Evolutionary conservation across 208 protist species (phyloP).

Genomic region (Wallacemonas collosoma): DNA sequence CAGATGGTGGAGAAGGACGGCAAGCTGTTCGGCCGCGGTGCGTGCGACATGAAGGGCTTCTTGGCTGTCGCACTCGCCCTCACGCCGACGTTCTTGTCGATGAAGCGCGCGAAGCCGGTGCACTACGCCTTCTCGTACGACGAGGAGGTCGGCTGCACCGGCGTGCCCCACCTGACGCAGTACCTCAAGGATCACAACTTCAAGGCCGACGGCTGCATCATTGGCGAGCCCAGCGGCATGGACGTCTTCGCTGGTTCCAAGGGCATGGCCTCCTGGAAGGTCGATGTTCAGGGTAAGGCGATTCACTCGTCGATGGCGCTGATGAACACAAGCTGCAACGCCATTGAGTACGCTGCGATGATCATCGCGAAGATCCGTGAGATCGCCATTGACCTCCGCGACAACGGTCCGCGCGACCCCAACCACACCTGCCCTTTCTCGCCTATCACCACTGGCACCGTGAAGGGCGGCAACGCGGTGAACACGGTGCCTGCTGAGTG

Average conservation of each 20-base stretch:
- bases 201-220: constrained; percentile 48
- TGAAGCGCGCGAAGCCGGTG: constrained; percentile 39
- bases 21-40: constrained; percentile 51
- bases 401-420: constrained; percentile 20
- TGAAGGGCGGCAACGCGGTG: constrained; percentile 43
- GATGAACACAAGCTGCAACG: constrained; percentile 43
- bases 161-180: constrained; percentile 22
- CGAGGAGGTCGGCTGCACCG: constrained; percentile 38
- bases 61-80: constrained; percentile 37
- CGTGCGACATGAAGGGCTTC: constrained; percentile 55
- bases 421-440: constrained; percentile 32
- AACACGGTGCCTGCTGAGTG: constrained; percentile 66
- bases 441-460: constrained; percentile 28
- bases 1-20: constrained; percentile 35
- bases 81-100: constrained; percentile 28
- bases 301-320: constrained; percentile 50
- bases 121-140: constrained; percentile 43
- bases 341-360: constrained; percentile 36
- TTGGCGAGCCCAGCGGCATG: constrained; percentile 53
- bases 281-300: constrained; percentile 42
- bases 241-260: constrained; percentile 38
- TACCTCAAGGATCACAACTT: constrained; percentile 28
- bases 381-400: constrained; percentile 26
- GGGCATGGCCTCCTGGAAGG: constrained; percentile 24
- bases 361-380: constrained; percentile 44